Percentiles rank a stretch among this genome's conserved stretches.
phyloP scores from a whole-genome alignment of 192 early-diverging fungal species.

The Coemansia sp. region DNA sequence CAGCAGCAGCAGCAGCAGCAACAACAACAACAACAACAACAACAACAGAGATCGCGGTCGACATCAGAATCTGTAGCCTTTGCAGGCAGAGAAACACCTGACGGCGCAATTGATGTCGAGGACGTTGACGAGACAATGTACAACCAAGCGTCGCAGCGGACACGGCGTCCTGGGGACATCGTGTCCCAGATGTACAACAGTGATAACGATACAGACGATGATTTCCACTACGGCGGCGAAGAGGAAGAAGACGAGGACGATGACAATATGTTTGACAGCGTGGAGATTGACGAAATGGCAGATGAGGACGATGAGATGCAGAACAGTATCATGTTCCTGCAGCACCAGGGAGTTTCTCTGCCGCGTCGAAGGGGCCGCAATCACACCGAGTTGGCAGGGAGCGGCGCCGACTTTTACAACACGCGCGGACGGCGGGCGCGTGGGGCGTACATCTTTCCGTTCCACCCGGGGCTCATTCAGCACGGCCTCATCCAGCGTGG shows the following conservation, averaged over 20 bases:
- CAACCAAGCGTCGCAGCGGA: neutral
- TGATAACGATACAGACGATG: conserved; percentile 2
- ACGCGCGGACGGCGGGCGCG: conserved; percentile 5
- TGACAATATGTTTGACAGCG: neutral
- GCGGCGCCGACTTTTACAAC: neutral
- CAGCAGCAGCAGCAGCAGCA: neutral
- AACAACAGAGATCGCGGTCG: neutral
- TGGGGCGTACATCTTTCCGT: conserved; percentile 19
- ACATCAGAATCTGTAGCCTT: neutral
- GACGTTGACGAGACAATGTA: conserved; percentile 30
- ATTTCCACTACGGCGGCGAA: conserved; percentile 5
- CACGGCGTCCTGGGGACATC: neutral
- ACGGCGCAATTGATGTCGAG: conserved; percentile 46
- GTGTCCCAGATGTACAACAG: neutral
- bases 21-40: conserved; percentile 1
- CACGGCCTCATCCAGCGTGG: conserved; percentile 16
- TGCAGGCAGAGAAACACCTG: conserved; percentile 21
- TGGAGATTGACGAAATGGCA: neutral
- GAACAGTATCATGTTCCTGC: conserved; percentile 18
- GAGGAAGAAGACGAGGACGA: conserved; percentile 10
- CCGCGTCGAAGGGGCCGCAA: neutral
- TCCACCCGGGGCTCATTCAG: conserved; percentile 27
- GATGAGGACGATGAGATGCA: conserved; percentile 11
- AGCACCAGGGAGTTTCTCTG: neutral
- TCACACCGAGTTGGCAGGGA: no score